phyloP scores from a whole-genome alignment of 164 flowering plant genomes.

The Vitis labrusca region DNA sequence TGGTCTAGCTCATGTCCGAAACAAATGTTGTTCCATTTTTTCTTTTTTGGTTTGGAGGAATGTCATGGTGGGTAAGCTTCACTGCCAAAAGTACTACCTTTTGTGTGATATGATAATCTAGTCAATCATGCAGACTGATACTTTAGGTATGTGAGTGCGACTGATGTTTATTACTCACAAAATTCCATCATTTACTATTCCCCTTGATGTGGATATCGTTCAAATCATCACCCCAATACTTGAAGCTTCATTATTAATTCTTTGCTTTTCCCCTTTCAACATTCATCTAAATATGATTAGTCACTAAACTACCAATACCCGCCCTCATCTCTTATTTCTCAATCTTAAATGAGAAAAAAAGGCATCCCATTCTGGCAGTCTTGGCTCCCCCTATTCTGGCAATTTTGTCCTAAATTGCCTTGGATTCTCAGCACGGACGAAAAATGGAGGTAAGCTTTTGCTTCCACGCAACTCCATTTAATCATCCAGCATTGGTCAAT shows the following conservation, averaged over 20 bases:
- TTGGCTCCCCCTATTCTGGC: too few relatives aligned
- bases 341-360: too few relatives aligned
- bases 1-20: background rate
- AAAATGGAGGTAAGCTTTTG: too few relatives aligned
- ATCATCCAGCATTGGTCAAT: too few relatives aligned
- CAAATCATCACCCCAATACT: constrained; percentile 1
- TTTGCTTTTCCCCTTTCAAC: background rate
- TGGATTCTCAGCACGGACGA: too few relatives aligned
- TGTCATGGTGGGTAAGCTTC: constrained; percentile 10
- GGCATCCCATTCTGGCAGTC: too few relatives aligned
- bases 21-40: background rate
- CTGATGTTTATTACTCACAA: constrained; percentile 8
- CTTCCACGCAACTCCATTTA: too few relatives aligned
- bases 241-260: background rate
- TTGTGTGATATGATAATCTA: constrained; percentile 6
- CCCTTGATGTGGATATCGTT: background rate
- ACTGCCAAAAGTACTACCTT: constrained; percentile 7
- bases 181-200: constrained; percentile 9
- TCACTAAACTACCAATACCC: too few relatives aligned
- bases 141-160: constrained; percentile 19
- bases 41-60: background rate
- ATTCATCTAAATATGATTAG: too few relatives aligned
- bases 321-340: too few relatives aligned
- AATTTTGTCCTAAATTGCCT: too few relatives aligned
- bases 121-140: constrained; percentile 14